These are phyloP conservation scores for Pascua sp. DNA, from an alignment of 1,284 basidiomycete species.

Conservation along the genomic window DNA sequence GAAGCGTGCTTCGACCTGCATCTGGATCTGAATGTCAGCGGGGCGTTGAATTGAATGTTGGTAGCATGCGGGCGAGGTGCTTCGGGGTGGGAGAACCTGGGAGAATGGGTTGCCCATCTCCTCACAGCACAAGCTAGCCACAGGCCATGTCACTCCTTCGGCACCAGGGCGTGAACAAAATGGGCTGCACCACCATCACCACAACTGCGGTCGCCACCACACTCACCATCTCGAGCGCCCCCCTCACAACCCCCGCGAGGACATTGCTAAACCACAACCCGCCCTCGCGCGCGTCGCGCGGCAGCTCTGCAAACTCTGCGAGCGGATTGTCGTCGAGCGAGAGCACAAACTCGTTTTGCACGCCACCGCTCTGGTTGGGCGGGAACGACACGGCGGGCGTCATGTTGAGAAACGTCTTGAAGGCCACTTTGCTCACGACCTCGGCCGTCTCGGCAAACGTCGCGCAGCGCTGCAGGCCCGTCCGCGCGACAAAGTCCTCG, in stretches of 20 bases:
- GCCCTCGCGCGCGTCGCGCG: conserved; percentile 80
- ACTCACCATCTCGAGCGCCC: conserved; percentile 92
- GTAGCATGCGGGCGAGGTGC: too few relatives aligned
- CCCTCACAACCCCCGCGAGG: conserved; percentile 86
- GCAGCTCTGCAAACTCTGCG: conserved; percentile 95
- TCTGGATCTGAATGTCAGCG: conserved; percentile 68
- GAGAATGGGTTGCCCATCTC: too few relatives aligned
- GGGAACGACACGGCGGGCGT: conserved; percentile 76
- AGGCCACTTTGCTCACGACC: conserved; percentile 94
- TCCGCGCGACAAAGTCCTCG: conserved; percentile 94
- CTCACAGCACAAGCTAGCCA: too few relatives aligned
- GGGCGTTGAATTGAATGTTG: too few relatives aligned
- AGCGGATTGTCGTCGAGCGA: conserved; percentile 94
- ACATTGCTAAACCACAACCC: conserved; percentile 97
- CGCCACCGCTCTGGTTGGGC: conserved; percentile 27
- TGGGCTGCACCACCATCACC: not conserved
- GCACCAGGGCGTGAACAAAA: not conserved
- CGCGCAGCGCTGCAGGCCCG: conserved; percentile 74
- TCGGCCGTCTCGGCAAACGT: conserved; percentile 94
- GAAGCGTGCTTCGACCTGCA: conserved; percentile 90
- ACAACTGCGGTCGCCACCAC: not conserved
- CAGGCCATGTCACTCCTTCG: too few relatives aligned
- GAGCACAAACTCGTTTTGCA: conserved; percentile 64
- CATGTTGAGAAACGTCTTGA: conserved; percentile 96
- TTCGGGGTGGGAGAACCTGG: too few relatives aligned